These are phyloP conservation scores for Trypanosoma scelopori DNA, from an alignment of 208 protist species.

Conservation along the genomic window DNA sequence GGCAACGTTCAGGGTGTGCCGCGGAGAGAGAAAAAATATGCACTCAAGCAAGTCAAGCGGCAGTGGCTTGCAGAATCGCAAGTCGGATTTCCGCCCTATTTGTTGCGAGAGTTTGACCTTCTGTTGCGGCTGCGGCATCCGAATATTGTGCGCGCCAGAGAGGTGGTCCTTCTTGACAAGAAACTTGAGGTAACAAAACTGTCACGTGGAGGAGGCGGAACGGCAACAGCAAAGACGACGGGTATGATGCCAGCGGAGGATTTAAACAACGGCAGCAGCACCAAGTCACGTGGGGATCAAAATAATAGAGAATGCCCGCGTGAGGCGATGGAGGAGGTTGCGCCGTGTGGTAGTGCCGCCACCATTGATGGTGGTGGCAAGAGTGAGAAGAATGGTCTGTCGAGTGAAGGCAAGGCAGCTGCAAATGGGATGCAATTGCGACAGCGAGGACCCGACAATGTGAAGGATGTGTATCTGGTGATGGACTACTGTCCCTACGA, in stretches of 20 bases:
- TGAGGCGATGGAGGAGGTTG: not conserved
- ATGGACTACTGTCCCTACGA: slow-evolving; percentile 86
- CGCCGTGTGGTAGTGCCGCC: not conserved
- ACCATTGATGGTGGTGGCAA: not conserved
- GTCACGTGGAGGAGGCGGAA: not conserved
- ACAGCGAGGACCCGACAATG: slow-evolving; percentile 21
- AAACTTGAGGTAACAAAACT: slow-evolving; percentile 5
- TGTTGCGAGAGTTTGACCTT: slow-evolving; percentile 86
- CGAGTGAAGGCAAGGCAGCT: slow-evolving; percentile 7
- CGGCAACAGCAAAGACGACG: not conserved
- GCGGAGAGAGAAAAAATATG: slow-evolving; percentile 36
- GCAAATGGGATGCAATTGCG: not conserved
- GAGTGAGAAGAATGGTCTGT: slow-evolving; percentile 3
- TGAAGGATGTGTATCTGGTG: slow-evolving; percentile 74
- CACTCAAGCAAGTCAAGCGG: slow-evolving; percentile 84
- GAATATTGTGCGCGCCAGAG: slow-evolving; percentile 60
- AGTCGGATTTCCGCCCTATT: slow-evolving; percentile 78
- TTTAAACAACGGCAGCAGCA: not conserved
- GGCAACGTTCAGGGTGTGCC: not conserved
- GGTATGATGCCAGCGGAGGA: not conserved
- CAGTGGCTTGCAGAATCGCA: slow-evolving; percentile 73
- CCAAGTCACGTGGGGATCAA: not conserved
- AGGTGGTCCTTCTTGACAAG: slow-evolving; percentile 54
- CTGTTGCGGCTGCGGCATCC: slow-evolving; percentile 74
- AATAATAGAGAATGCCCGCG: not conserved